These are phyloP conservation scores for Alopecurus myosuroides DNA, from an alignment of 176 grass and related monocot species.

Conservation along the genomic window DNA sequence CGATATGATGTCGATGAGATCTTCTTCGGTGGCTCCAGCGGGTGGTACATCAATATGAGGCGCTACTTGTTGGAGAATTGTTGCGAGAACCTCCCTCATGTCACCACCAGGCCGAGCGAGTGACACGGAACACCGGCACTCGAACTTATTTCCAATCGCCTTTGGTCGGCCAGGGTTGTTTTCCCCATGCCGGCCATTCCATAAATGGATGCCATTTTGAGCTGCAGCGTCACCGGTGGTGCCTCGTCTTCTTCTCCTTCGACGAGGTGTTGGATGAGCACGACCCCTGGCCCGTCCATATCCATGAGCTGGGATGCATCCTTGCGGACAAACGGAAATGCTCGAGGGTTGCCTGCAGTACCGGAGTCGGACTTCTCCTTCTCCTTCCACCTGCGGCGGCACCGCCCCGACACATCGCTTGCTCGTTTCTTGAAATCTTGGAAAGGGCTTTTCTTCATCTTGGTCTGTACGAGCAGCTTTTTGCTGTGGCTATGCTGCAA, in stretches of 20 bases:
- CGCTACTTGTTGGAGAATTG: too few species aligned
- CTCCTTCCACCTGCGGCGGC: not conserved
- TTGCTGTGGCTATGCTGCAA: not conserved
- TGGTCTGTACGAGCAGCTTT: not conserved
- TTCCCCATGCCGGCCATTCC: not conserved
- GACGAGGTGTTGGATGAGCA: too few species aligned
- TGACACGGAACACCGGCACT: not conserved
- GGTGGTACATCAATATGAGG: too few species aligned
- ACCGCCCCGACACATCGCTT: not conserved
- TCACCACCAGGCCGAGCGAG: not conserved
- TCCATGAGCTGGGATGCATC: too few species aligned
- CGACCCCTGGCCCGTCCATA: too few species aligned
- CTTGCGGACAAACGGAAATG: too few species aligned
- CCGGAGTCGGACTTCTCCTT: too few species aligned
- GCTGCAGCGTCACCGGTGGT: not conserved
- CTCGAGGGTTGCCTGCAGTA: too few species aligned
- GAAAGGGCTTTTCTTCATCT: not conserved
- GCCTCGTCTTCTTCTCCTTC: too few species aligned
- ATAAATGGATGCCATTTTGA: not conserved
- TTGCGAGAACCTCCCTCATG: not conserved
- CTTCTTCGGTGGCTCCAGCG: too few species aligned
- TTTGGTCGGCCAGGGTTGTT: not conserved
- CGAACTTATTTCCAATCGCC: not conserved
- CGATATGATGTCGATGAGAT: too few species aligned
- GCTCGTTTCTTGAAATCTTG: not conserved